A percentile compares a stretch with the other conserved stretches of the same genome.
phyloP scores from a whole-genome alignment of 441 rosid species.

The Erysimum cheiri region DNA sequence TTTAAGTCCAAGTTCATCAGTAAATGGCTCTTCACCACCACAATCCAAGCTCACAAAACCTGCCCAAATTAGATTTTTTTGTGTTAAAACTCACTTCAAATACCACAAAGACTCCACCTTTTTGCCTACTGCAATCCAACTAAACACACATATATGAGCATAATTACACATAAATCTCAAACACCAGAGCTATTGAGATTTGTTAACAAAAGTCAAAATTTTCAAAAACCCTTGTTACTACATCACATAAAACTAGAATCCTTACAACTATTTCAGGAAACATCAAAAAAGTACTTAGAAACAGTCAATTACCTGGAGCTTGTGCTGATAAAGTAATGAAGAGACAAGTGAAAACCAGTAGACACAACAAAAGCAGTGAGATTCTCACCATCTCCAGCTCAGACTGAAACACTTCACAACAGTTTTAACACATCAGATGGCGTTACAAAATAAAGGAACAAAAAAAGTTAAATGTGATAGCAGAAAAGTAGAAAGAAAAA shows the following conservation, averaged over 20 bases:
- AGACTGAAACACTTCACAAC: slow-evolving; percentile 22
- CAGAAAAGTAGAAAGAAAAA: neutral
- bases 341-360: slow-evolving; percentile 46
- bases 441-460: slow-evolving; percentile 1
- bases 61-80: slow-evolving; percentile 42
- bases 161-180: slow-evolving; percentile 17
- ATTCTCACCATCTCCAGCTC: slow-evolving; percentile 54
- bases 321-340: slow-evolving; percentile 59
- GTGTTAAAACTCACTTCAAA: slow-evolving; percentile 26
- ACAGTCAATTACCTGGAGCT: slow-evolving; percentile 54
- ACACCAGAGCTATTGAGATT: slow-evolving; percentile 2
- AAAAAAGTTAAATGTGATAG: slow-evolving; percentile 27
- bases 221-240: slow-evolving; percentile 11
- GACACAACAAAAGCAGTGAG: slow-evolving; percentile 41
- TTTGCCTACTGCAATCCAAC: neutral
- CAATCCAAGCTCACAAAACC: slow-evolving; percentile 96
- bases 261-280: neutral
- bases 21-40: slow-evolving; percentile 75
- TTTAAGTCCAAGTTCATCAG: slow-evolving; percentile 79
- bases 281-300: neutral
- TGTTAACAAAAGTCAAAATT: slow-evolving; percentile 13
- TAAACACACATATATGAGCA: slow-evolving; percentile 1
- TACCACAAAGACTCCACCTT: slow-evolving; percentile 17
- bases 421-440: slow-evolving; percentile 41
- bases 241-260: slow-evolving; percentile 13